phyloP scores from a whole-genome alignment of 805 yeast species.

The Barnettozyma wickerhamii region DNA sequence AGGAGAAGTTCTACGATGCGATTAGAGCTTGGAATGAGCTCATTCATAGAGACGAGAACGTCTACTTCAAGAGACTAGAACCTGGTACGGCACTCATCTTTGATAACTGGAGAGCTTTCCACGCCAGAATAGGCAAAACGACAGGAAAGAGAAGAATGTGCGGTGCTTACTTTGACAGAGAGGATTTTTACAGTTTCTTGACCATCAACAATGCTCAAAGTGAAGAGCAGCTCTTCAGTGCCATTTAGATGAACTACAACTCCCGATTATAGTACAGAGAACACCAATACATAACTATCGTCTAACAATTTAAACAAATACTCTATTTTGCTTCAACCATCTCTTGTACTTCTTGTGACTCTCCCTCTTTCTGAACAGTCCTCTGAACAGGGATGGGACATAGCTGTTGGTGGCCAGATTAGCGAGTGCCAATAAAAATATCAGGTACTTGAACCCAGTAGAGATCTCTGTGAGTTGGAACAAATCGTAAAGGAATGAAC shows the following conservation, averaged over 20 bases:
- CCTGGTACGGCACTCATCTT: conserved; percentile 67
- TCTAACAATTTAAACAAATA: conserved; percentile 6
- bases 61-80: conserved; percentile 46
- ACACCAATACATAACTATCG: too few species aligned
- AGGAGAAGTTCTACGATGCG: conserved; percentile 51
- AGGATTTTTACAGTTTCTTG: conserved; percentile 51
- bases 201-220: conserved; percentile 46
- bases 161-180: conserved; percentile 67
- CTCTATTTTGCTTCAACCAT: conserved; percentile 20
- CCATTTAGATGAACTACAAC: conserved; percentile 2
- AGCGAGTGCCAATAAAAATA: conserved; percentile 40
- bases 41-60: conserved; percentile 45
- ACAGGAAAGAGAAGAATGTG: conserved; percentile 67
- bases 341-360: conserved; percentile 37
- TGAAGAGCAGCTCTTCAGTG: conserved; percentile 34
- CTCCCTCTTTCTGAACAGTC: conserved; percentile 29
- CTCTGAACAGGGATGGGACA: conserved; percentile 31
- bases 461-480: conserved; percentile 74
- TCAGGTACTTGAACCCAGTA: conserved; percentile 41
- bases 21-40: conserved; percentile 52
- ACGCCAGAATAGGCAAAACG: conserved; percentile 56
- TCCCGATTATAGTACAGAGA: too few species aligned
- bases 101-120: conserved; percentile 72
- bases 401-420: conserved; percentile 42
- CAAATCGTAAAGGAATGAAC: conserved; percentile 53